A percentile compares a stretch with the other conserved stretches of the same genome.
phyloP scores from a whole-genome alignment of 129 eudicot genomes.

The Helianthus tuberosus region DNA sequence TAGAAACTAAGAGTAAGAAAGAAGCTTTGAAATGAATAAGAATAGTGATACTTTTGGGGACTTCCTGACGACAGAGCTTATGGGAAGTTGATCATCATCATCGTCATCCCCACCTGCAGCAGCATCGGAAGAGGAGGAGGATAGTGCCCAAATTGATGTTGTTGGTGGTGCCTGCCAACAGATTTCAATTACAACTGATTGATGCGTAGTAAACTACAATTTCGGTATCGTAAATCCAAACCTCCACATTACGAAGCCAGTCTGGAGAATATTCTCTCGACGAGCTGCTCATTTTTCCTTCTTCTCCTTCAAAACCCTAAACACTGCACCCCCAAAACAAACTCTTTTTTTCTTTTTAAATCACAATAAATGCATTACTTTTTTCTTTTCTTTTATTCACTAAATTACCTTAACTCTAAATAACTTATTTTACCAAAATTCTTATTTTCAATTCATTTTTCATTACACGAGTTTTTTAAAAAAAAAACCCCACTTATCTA shows the following conservation, averaged over 20 bases:
- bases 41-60: constrained; percentile 13
- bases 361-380: too few relatives aligned
- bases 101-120: constrained; percentile 25
- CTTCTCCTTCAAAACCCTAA: neutral
- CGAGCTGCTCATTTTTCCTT: constrained; percentile 46
- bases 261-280: constrained; percentile 90
- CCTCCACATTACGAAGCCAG: constrained; percentile 57
- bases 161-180: constrained; percentile 65
- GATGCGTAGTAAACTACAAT: too few relatives aligned
- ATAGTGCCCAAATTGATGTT: constrained; percentile 43
- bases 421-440: too few relatives aligned
- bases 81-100: constrained; percentile 37
- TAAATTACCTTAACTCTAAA: too few relatives aligned
- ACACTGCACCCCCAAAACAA: neutral
- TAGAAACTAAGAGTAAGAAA: too few relatives aligned
- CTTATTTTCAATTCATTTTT: too few relatives aligned
- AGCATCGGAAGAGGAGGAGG: constrained; percentile 66
- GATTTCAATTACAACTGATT: neutral
- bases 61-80: constrained; percentile 29
- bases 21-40: too few relatives aligned
- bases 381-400: too few relatives aligned
- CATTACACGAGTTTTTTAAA: too few relatives aligned
- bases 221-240: too few relatives aligned
- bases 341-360: too few relatives aligned
- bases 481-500: too few relatives aligned